Percentiles rank a stretch among this genome's conserved stretches.
These are phyloP conservation scores for Leccinum sublutescens DNA, from an alignment of 768 basidiomycete species.

Conservation along the genomic window DNA sequence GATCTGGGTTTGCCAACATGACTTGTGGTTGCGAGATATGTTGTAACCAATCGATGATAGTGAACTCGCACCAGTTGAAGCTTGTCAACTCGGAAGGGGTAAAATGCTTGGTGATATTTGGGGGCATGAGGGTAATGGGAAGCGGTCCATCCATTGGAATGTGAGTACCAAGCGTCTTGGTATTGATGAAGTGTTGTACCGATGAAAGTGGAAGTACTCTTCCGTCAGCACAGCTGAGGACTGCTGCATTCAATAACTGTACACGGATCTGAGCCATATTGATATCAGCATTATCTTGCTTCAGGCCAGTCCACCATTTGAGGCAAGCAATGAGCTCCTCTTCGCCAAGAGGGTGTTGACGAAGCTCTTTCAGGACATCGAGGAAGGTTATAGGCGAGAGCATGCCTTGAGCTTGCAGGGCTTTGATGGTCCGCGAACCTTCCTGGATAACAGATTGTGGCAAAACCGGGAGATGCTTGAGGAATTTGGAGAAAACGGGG, in stretches of 20 bases:
- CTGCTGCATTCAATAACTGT: constrained; percentile 69
- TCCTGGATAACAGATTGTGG: constrained; percentile 57
- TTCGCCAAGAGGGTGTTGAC: constrained; percentile 63
- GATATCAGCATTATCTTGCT: constrained; percentile 33
- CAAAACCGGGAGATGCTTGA: constrained; percentile 75
- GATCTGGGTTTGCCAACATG: constrained; percentile 41
- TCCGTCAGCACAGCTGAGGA: constrained; percentile 51
- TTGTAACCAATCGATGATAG: constrained; percentile 70
- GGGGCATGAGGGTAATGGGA: constrained; percentile 10
- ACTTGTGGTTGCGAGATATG: constrained; percentile 55
- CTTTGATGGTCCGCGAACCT: constrained; percentile 57
- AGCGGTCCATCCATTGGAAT: constrained; percentile 38
- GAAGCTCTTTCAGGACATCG: constrained; percentile 81
- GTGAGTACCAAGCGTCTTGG: constrained; percentile 47
- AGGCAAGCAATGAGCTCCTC: constrained; percentile 79
- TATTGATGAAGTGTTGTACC: constrained; percentile 71
- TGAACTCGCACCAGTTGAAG: constrained; percentile 81
- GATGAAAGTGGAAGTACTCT: constrained; percentile 66
- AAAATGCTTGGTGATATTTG: constrained; percentile 43
- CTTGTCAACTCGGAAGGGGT: constrained; percentile 47
- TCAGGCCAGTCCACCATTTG: constrained; percentile 74
- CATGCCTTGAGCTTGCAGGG: constrained; percentile 60
- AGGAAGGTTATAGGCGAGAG: constrained; percentile 73
- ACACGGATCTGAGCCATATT: constrained; percentile 47
- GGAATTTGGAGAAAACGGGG: constrained; percentile 64